Evolutionary conservation across 2,329 filamentous ascomycete species (phyloP), one percentile per base, ranked within the genome.

Genomic region (Septoria linicola): DNA sequence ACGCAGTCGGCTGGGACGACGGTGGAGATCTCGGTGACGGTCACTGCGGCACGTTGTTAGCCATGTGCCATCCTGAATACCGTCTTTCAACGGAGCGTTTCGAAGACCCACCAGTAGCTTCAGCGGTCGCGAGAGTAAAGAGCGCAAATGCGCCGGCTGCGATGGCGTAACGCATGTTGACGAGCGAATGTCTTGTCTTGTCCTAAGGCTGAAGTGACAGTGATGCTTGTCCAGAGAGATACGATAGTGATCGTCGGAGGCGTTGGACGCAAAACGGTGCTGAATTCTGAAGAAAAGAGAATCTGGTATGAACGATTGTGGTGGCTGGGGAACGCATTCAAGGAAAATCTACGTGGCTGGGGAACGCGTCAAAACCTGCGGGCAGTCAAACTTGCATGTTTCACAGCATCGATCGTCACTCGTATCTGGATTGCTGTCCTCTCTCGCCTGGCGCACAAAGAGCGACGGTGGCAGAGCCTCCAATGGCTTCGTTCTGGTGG

Each of bases 111-210:
- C 62, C 60, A 52, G 62, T 63, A 44, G 43, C 54, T 31, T 63
- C 59, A 16, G 62, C 62, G 13, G 46, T 32, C 36, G 57, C 59
- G 43, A 59, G 30, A 41, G 55, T 40, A 51, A 62, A 52, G 51
- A 66, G 57, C 35, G 57, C 61, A 51, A 54, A 49, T 41, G 57
- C 54, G 55, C 62, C 56, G 53, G 60, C 19, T 34, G 54, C 44
- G 54, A 63, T 51, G 55, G 55, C 46, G 37, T 58, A 58, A 56
- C 56, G 59, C 62, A 64, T 64, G 21, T 53, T 63, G 62, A 48
- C 36, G 42, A 41, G 50, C 40, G 47, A 10, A 34, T 44, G 39
- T 53, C 49, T 36, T 43, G 40, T 34, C 6, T 6, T 39, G 37
- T 53, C 34, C 39, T 16, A 21, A 19, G 47, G 46, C 41, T 39